A percentile compares a stretch with the other conserved stretches of the same genome.
These are phyloP conservation scores for Mucor indicus DNA, from an alignment of 371 early-diverging fungal species.

Conservation along the genomic window DNA sequence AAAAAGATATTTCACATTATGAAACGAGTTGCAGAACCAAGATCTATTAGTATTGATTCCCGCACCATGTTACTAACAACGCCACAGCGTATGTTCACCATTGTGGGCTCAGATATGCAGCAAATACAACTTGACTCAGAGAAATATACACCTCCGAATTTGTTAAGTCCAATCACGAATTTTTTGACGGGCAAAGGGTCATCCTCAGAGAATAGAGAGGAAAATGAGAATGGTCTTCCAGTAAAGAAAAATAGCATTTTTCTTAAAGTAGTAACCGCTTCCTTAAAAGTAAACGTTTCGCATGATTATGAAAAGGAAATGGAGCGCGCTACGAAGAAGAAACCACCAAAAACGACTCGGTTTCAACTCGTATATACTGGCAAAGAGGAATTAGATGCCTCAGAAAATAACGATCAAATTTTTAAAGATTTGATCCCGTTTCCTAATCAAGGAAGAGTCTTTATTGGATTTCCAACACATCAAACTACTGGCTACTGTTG, in stretches of 20 bases:
- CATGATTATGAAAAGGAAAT: slow-evolving; percentile 68
- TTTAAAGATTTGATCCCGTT: slow-evolving; percentile 74
- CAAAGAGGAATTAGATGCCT: slow-evolving; percentile 76
- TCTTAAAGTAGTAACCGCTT: slow-evolving; percentile 67
- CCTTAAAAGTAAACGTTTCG: slow-evolving; percentile 56
- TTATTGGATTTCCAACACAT: slow-evolving; percentile 90
- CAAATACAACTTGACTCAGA: slow-evolving; percentile 75
- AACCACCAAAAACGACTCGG: slow-evolving; percentile 72
- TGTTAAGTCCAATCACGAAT: slow-evolving; percentile 24
- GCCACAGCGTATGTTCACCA: slow-evolving; percentile 69
- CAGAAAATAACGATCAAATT: slow-evolving; percentile 49
- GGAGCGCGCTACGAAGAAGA: slow-evolving; percentile 90
- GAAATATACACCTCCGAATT: slow-evolving; percentile 38
- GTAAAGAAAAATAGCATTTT: slow-evolving; percentile 64
- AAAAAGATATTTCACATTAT: slow-evolving; percentile 55
- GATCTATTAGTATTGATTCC: slow-evolving; percentile 56
- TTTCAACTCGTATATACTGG: slow-evolving; percentile 74
- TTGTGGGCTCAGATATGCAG: slow-evolving; percentile 55
- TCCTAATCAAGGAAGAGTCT: slow-evolving; percentile 80
- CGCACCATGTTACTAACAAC: slow-evolving; percentile 50
- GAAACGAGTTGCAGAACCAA: slow-evolving; percentile 64
- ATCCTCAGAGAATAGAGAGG: background rate
- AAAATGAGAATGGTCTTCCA: slow-evolving; percentile 19
- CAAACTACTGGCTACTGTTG: slow-evolving; percentile 88
- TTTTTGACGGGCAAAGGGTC: slow-evolving; percentile 15